These are phyloP conservation scores for Sugiyamaella grinbergsii DNA, from an alignment of 1,139 yeast genomes.

Conservation along the genomic window DNA sequence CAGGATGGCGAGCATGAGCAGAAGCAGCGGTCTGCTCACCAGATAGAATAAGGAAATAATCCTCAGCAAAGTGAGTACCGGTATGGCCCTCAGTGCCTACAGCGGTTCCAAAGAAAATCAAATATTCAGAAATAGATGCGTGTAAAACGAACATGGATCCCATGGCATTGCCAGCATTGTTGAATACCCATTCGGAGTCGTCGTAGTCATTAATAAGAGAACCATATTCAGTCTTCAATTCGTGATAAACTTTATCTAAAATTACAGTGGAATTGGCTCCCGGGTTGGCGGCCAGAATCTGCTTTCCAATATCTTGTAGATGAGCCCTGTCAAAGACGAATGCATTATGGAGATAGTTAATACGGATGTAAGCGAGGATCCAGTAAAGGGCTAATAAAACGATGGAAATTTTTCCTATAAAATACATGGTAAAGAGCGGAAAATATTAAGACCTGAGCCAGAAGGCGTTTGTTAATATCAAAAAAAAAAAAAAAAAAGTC, in stretches of 20 bases:
- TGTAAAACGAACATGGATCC: constrained; percentile 94
- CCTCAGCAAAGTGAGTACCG: constrained; percentile 95
- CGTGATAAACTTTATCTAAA: constrained; percentile 61
- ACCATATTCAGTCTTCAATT: constrained; percentile 65
- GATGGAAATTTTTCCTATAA: constrained; percentile 21
- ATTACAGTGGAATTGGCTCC: constrained; percentile 63
- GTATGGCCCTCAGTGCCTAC: constrained; percentile 95
- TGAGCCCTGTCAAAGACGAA: constrained; percentile 59
- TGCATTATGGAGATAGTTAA: constrained; percentile 53
- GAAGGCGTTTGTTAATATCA: too few relatives aligned
- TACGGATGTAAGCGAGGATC: constrained; percentile 27
- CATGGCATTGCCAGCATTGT: constrained; percentile 99
- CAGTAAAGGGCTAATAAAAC: constrained; percentile 23
- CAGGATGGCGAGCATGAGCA: constrained; percentile 62
- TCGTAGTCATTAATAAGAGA: constrained; percentile 67
- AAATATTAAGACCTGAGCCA: too few relatives aligned
- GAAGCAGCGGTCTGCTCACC: constrained; percentile 78
- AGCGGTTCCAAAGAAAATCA: constrained; percentile 85
- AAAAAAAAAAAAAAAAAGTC: not conserved
- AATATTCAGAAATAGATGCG: constrained; percentile 91
- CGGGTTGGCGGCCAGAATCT: constrained; percentile 53
- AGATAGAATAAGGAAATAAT: constrained; percentile 83
- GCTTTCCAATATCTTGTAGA: constrained; percentile 51
- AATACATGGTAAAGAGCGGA: constrained; percentile 15
- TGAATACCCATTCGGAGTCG: constrained; percentile 88